Conservation (phyloP, 2,329 filamentous ascomycete species). For the Metarhizium brunneum region DNA sequence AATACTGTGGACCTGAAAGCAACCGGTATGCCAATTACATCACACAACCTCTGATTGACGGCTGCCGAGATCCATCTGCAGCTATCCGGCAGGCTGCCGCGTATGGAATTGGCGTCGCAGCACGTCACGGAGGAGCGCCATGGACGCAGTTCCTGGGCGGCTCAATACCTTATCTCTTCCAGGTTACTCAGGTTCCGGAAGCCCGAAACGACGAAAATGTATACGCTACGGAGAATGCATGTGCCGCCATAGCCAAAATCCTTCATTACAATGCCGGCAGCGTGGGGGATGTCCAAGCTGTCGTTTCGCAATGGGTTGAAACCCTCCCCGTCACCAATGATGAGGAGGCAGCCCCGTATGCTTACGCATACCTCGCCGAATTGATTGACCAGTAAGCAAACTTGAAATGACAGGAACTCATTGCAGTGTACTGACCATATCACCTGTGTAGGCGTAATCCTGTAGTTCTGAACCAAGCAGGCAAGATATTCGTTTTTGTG, state of each 20-base stretch:
- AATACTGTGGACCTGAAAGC: constrained; percentile 87
- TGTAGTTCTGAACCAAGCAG: constrained; percentile 65
- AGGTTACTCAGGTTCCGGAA: constrained; percentile 71
- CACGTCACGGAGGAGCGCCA: constrained; percentile 76
- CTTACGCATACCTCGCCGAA: constrained; percentile 84
- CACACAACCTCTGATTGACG: constrained; percentile 74
- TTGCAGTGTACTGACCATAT: neutral
- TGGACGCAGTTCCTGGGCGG: constrained; percentile 85
- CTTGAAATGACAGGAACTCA: neutral
- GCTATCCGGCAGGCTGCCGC: constrained; percentile 93
- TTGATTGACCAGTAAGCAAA: constrained; percentile 80
- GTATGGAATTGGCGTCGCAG: constrained; percentile 92
- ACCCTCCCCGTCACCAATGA: constrained; percentile 90
- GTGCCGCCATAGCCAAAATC: constrained; percentile 93
- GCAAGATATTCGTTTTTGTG: constrained; percentile 76
- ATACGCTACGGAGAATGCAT: constrained; percentile 96
- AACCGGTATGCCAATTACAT: constrained; percentile 83
- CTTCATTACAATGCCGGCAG: constrained; percentile 78
- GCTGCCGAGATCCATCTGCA: constrained; percentile 75
- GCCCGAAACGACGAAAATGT: constrained; percentile 87
- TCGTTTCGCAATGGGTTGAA: constrained; percentile 79
- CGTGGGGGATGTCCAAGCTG: constrained; percentile 64
- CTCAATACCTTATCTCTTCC: constrained; percentile 73
- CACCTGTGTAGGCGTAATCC: constrained; percentile 63
- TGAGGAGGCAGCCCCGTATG: constrained; percentile 93